These are phyloP conservation scores for Zangia roseola DNA, from an alignment of 768 basidiomycete species.

Conservation along the genomic window DNA sequence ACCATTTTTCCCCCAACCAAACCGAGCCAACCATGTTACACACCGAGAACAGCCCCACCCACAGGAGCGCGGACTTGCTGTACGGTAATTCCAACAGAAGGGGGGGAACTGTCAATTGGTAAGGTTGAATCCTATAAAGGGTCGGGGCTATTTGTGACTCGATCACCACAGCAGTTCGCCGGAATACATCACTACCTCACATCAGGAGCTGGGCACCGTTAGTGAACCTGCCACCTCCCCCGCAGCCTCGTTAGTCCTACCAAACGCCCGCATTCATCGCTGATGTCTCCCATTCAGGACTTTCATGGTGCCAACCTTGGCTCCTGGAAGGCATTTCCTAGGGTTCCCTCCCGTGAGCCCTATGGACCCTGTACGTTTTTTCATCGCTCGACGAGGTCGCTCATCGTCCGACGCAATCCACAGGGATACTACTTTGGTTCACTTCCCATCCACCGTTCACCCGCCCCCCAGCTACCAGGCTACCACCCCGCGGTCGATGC, in stretches of 20 bases:
- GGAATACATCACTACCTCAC: not conserved
- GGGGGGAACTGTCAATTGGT: constrained; percentile 8
- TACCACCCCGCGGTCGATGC: not conserved
- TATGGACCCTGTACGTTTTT: constrained; percentile 8
- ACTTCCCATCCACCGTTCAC: not conserved
- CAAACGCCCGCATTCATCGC: not conserved
- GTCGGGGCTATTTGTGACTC: constrained; percentile 1
- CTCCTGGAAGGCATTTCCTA: not conserved
- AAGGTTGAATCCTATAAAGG: constrained; percentile 16
- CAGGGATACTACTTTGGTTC: constrained; percentile 10
- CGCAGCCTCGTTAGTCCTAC: constrained; percentile 7
- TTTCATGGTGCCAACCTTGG: not conserved
- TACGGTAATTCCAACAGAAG: constrained; percentile 4
- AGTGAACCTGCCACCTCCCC: not conserved
- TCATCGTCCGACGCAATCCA: not conserved
- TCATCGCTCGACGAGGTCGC: not conserved
- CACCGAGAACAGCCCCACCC: constrained; percentile 10
- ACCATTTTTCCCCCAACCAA: not conserved
- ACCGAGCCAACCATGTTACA: constrained; percentile 2
- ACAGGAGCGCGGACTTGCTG: constrained; percentile 25
- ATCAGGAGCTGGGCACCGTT: not conserved
- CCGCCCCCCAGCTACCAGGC: not conserved
- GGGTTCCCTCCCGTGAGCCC: not conserved
- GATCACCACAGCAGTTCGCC: constrained; percentile 8
- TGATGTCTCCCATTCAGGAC: constrained; percentile 10